A percentile compares a stretch with the other conserved stretches of the same genome.
Evolutionary conservation across 192 early-diverging fungal species (phyloP).

Genomic region (Backusella westeae): DNA sequence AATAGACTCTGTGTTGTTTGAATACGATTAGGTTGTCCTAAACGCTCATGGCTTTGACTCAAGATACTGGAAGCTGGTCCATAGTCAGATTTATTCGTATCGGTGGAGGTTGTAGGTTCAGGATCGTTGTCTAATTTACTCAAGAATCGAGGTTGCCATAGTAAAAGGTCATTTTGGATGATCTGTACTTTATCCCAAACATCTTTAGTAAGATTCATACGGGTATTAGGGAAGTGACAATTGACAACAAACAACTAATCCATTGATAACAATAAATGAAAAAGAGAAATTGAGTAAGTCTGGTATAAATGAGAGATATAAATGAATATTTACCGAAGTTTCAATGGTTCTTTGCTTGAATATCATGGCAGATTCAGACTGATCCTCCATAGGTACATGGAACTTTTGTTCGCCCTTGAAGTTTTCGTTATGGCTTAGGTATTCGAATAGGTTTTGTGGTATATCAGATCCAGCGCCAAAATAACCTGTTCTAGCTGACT

Average conservation of each 20-base stretch:
- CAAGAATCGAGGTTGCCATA: constrained; percentile 41
- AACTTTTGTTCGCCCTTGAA: constrained; percentile 49
- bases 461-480: constrained; percentile 34
- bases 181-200: constrained; percentile 40
- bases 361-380: constrained; percentile 50
- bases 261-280: not conserved
- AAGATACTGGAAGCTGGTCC: constrained; percentile 3
- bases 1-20: constrained; percentile 7
- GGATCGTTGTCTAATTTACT: not conserved
- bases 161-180: constrained; percentile 40
- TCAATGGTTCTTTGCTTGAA: constrained; percentile 57
- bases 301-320: not conserved
- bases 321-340: constrained; percentile 47
- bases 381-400: constrained; percentile 49
- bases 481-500: constrained; percentile 21
- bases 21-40: not conserved
- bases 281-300: not conserved
- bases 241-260: constrained; percentile 38
- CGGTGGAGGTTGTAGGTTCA: not conserved
- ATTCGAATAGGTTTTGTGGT: constrained; percentile 40
- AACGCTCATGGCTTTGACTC: constrained; percentile 29
- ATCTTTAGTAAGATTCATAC: constrained; percentile 32
- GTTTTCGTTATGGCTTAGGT: constrained; percentile 33
- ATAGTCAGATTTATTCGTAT: not conserved
- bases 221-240: constrained; percentile 40